Conservation (phyloP, 2,329 filamentous ascomycete species). For the Trichoderma sp. region DNA sequence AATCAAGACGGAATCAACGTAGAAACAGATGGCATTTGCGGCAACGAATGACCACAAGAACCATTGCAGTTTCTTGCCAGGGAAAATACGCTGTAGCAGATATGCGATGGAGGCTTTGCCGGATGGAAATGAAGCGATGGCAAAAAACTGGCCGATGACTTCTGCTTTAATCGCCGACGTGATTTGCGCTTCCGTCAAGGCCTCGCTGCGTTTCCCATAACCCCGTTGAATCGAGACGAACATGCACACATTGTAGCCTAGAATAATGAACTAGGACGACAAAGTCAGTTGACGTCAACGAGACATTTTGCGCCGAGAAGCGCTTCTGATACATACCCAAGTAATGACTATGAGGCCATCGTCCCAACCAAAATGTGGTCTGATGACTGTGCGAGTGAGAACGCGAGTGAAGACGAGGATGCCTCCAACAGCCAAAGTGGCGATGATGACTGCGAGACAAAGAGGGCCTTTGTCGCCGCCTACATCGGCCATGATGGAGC, state of each 20-base stretch:
- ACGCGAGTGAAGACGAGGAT: background rate
- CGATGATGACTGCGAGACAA: background rate
- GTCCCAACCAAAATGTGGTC: background rate
- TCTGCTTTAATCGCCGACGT: background rate
- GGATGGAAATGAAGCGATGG: background rate
- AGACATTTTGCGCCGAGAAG: background rate
- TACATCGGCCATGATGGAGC: background rate
- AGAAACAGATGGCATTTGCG: background rate
- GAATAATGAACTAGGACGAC: background rate
- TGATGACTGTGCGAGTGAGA: background rate
- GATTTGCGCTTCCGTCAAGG: background rate
- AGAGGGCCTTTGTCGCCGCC: background rate
- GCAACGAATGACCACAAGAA: background rate
- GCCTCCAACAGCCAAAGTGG: background rate
- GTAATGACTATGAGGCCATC: background rate
- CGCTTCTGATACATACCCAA: background rate
- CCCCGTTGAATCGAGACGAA: background rate
- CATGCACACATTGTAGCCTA: background rate
- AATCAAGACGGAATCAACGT: background rate
- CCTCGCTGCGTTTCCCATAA: background rate
- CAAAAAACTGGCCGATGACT: background rate
- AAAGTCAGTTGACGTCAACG: background rate
- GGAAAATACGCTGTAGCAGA: background rate
- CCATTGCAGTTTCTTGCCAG: background rate
- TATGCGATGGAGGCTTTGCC: background rate